Evolutionary conservation across 192 early-diverging fungal genomes (phyloP), one percentile per base, ranked within the genome.

Genomic region (Mortierella antarctica): DNA sequence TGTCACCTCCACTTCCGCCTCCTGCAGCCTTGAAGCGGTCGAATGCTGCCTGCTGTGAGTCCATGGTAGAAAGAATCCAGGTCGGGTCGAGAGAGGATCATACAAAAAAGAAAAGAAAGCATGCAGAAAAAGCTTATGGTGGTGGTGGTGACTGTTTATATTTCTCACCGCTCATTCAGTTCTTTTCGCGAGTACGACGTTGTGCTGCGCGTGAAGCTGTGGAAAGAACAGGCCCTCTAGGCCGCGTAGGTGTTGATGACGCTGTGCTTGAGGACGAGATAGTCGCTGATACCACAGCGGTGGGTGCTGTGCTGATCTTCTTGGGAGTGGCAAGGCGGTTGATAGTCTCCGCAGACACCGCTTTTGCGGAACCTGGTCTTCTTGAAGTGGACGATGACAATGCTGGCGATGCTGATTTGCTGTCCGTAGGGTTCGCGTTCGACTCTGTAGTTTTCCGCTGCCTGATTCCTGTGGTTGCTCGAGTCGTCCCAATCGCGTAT

Each of bases 31-130:
- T 73, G 57, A 83, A 83, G 63, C 70, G 77, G 47, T 83, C 82
- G 57, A 70, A 83, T 39, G 82, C 82, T 59, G 69, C 82, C 57
- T 58, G 68, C 40, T 83, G 82, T 12, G 82, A 83, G 62, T 83
- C 82, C 70, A 83, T 73, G 20, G 51, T 52, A 20, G 58, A 1
- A 40, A 44, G 42, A 12, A 5, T 3, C 5, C 4, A 4, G 13
- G 46, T 3, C 41, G 10, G n/a, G 5, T 62, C 20, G 40, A 54
- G 18, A 53, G 45, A 59, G 42, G 6, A 20, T 52, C 8, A 52
- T 1, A 65, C 7, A 18, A 21, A 31, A 58, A 41, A 48, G 40
- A 48, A 23, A 20, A 48, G 49, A 4, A 50, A 17, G 49, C 49
- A 58, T 58, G 40, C 40, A 1, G 23, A 7, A 39, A 55, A 54